Conservation (phyloP, 73 alveolate genomes). For the Durusdinium trenchii region DNA sequence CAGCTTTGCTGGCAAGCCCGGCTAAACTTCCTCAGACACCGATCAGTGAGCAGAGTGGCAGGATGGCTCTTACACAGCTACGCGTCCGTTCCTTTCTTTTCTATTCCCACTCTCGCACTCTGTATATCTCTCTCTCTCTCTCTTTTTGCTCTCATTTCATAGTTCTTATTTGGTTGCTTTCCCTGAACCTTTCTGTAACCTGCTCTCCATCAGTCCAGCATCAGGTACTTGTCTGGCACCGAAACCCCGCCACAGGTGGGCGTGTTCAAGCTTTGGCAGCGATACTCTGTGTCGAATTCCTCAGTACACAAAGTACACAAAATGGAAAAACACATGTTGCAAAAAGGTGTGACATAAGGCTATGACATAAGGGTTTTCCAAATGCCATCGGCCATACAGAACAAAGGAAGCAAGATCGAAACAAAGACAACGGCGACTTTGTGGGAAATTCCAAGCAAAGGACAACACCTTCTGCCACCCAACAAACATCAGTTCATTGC, state of each 20-base stretch:
- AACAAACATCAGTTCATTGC: too few relatives aligned
- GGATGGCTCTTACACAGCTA: background rate
- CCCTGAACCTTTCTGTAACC: background rate
- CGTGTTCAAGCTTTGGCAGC: constrained; percentile 24
- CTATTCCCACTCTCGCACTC: background rate
- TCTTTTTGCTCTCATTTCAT: background rate
- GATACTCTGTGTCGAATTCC: constrained; percentile 84
- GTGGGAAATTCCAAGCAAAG: too few relatives aligned
- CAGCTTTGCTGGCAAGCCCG: constrained; percentile 38
- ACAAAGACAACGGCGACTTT: too few relatives aligned
- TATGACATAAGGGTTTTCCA: background rate
- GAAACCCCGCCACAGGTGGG: constrained; percentile 63
- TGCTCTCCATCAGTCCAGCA: background rate
- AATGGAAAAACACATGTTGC: background rate
- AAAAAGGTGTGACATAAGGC: background rate
- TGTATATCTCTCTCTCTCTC: background rate
- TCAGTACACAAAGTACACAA: background rate
- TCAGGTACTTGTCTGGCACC: constrained; percentile 60
- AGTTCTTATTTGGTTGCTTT: background rate
- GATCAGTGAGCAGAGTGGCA: background rate
- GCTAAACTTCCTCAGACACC: background rate
- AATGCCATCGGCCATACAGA: background rate
- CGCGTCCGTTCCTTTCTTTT: background rate
- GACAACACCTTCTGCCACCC: too few relatives aligned
- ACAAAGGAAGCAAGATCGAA: background rate